Percentiles rank a stretch among this genome's conserved stretches.
phyloP scores from a whole-genome alignment of 768 basidiomycete genomes.

The Dentipellis fragilis region DNA sequence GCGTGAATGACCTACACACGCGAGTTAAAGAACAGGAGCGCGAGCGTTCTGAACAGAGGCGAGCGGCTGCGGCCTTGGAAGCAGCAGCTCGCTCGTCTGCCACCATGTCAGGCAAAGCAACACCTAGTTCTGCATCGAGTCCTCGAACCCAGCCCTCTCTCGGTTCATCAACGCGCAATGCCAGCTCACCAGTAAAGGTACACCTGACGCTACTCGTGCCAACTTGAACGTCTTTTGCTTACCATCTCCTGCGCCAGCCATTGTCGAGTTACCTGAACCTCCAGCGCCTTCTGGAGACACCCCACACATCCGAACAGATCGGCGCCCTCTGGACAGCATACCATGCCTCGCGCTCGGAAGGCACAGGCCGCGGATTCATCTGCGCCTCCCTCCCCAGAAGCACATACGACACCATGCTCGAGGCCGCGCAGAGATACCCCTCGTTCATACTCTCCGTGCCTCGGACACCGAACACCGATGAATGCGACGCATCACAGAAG shows the following conservation, averaged over 20 bases:
- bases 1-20: constrained; percentile 5
- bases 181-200: constrained; percentile 61
- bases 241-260: constrained; percentile 42
- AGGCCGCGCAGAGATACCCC: constrained; percentile 55
- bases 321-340: constrained; percentile 83
- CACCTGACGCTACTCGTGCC: constrained; percentile 11
- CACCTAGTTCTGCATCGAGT: constrained; percentile 8
- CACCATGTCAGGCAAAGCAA: neutral
- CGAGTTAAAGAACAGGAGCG: constrained; percentile 4
- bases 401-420: constrained; percentile 65
- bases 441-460: constrained; percentile 78
- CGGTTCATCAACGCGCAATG: constrained; percentile 31
- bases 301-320: constrained; percentile 67
- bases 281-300: constrained; percentile 50
- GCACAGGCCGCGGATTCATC: constrained; percentile 76
- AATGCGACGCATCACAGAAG: constrained; percentile 23
- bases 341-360: constrained; percentile 68
- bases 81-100: constrained; percentile 10
- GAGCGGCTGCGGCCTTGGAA: constrained; percentile 5
- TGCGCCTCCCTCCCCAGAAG: constrained; percentile 73
- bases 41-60: constrained; percentile 1
- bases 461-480: constrained; percentile 29
- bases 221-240: neutral
- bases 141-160: constrained; percentile 6
- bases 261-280: constrained; percentile 77